Percentiles rank a stretch among this genome's conserved stretches.
phyloP scores from a whole-genome alignment of 192 early-diverging fungal species.

The Rhizophlyctis rosea region DNA sequence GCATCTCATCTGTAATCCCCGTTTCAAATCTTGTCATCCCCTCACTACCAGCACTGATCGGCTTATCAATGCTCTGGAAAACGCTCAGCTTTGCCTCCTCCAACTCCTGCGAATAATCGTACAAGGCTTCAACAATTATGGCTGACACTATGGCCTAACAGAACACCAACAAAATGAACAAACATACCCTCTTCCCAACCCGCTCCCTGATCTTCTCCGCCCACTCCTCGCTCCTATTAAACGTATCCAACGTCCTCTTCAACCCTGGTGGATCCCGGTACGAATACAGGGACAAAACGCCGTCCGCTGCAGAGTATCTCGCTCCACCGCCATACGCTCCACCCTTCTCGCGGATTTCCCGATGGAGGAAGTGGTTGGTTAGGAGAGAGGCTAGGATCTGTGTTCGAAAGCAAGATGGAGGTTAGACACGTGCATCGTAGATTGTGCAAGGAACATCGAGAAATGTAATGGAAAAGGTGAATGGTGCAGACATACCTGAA shows the following conservation, averaged over 20 bases:
- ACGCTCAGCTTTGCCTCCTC: slow-evolving; percentile 88
- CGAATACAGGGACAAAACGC: slow-evolving; percentile 83
- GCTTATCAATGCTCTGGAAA: slow-evolving; percentile 81
- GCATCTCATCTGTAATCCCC: slow-evolving; percentile 81
- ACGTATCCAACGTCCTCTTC: slow-evolving; percentile 70
- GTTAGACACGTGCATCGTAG: too few relatives aligned
- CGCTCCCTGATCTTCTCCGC: slow-evolving; percentile 39
- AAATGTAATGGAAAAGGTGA: slow-evolving; percentile 19
- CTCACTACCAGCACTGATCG: slow-evolving; percentile 79
- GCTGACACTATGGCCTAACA: slow-evolving; percentile 22
- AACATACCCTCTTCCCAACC: slow-evolving; percentile 27
- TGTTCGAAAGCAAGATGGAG: too few relatives aligned
- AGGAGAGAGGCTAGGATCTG: slow-evolving; percentile 74
- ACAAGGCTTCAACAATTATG: too few relatives aligned
- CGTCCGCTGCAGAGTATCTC: slow-evolving; percentile 65
- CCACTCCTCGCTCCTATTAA: slow-evolving; percentile 65
- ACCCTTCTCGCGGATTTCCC: slow-evolving; percentile 94
- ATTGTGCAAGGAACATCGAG: not conserved
- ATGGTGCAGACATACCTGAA: slow-evolving; percentile 50
- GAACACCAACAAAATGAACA: slow-evolving; percentile 50
- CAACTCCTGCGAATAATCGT: slow-evolving; percentile 69
- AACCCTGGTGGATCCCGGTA: slow-evolving; percentile 84
- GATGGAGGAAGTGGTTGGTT: slow-evolving; percentile 86
- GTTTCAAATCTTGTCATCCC: slow-evolving; percentile 76
- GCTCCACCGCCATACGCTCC: slow-evolving; percentile 96